Percentiles rank a stretch among this genome's conserved stretches.
These are phyloP conservation scores for Zygnema cylindricum DNA, from an alignment of 139 green algal genomes.

Conservation along the genomic window DNA sequence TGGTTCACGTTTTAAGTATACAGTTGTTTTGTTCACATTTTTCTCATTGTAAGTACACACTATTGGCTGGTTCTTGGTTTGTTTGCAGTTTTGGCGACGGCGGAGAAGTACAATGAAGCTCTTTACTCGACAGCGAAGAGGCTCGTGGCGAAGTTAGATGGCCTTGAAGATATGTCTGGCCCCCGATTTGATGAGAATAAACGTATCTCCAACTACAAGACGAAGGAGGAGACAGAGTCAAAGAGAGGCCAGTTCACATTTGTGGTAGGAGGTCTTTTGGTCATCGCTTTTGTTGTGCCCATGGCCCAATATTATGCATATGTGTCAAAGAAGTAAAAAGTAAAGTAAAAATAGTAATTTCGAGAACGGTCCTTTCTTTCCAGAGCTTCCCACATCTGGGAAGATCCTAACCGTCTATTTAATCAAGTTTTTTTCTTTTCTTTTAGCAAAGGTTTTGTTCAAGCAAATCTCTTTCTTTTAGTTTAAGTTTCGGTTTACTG, in stretches of 20 bases:
- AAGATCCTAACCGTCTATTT: no score
- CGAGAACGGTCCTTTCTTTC: neutral
- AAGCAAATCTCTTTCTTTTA: no score
- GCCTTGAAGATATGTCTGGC: slow-evolving; percentile 70
- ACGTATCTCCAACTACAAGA: slow-evolving; percentile 66
- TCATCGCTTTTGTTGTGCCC: slow-evolving; percentile 94
- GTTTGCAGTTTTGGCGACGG: slow-evolving; percentile 70
- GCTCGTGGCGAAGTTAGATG: slow-evolving; percentile 80
- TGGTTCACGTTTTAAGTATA: no score
- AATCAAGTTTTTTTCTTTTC: no score
- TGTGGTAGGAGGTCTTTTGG: slow-evolving; percentile 87
- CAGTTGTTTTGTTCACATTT: no score
- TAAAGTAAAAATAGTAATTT: neutral
- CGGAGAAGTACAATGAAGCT: slow-evolving; percentile 94
- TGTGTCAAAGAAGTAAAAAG: slow-evolving; percentile 57
- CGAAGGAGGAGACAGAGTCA: slow-evolving; percentile 60
- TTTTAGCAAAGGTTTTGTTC: no score
- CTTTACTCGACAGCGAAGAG: slow-evolving; percentile 79
- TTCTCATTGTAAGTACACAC: no score
- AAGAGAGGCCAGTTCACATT: slow-evolving; percentile 68
- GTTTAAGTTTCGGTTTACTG: no score
- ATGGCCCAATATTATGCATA: slow-evolving; percentile 84
- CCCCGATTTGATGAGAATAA: slow-evolving; percentile 54
- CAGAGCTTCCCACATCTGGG: no score
- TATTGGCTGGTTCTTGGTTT: no score